Base-by-base conservation (phyloP, 805 yeast species). In the Lipomyces mesembrius region DNA sequence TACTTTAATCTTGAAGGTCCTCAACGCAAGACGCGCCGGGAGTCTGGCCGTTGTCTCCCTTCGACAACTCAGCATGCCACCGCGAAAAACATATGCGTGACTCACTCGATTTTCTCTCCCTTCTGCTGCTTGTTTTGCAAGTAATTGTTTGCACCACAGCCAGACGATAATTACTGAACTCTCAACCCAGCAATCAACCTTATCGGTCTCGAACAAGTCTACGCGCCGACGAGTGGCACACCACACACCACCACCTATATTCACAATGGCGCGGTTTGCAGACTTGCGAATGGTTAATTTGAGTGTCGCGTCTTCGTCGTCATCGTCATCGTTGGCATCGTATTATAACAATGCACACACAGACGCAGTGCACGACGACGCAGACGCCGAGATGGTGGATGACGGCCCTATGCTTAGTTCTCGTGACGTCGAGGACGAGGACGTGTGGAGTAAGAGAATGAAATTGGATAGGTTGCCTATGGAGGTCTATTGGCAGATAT, bases 401-500 rank as follows among this genome's bases (percentile, higher is more conserved):
- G 49, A 43, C 49, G 14, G 22, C 9, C 3, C 14, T 2, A 43
- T 7, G 49, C n/a, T 43, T 43, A 17, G 7, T 43, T 8, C 49
- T 43, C 22, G n/a, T n/a, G 49, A 17, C 49, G 49, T 17, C 49
- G 49, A 43, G 20, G 49, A 6, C 49, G 20, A 17, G 9, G 49
- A 8, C 49, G 9, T 43, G 11, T 17, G 49, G 49, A 43, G 9
- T 43, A 52, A 29, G 55, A 0, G 29, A 20, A 3, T 29, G 34
- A 52, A 59, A 11, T 59, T 68, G 14, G 61, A 59, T 14, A 43
- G 37, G 22, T 59, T 68, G 32, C 71, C 71, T 3, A 55, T 66
- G 20, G 71, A 68, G 51, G 54, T 68, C 3, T 66, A 43, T 27
- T 68, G 71, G 71, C 56, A 56, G 20, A 68, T 67, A 6, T 67